phyloP scores from a whole-genome alignment of 345 rosid species.

The Heritiera fomes region DNA sequence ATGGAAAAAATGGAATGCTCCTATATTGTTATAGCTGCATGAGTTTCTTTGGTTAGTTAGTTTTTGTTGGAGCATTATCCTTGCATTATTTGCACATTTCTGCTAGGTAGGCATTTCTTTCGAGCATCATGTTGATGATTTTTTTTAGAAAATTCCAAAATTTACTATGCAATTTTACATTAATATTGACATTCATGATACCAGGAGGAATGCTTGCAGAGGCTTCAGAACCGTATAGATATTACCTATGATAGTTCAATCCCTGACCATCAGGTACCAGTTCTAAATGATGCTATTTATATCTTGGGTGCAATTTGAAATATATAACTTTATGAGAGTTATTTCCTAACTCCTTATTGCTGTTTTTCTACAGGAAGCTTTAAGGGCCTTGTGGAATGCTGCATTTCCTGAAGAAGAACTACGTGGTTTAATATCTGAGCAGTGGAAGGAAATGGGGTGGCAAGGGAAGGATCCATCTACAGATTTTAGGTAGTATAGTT shows the following conservation, averaged over 20 bases:
- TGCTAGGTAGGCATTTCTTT: not conserved
- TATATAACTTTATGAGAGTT: not conserved
- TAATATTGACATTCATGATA: constrained; percentile 17
- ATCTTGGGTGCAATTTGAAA: not conserved
- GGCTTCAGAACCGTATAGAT: constrained; percentile 85
- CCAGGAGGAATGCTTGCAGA: constrained; percentile 92
- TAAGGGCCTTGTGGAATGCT: constrained; percentile 84
- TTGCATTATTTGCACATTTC: not conserved
- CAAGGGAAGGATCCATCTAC: constrained; percentile 99
- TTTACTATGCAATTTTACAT: not conserved
- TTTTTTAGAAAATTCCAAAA: not conserved
- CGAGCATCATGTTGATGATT: constrained; percentile 7
- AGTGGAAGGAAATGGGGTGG: constrained; percentile 99
- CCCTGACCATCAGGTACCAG: constrained; percentile 70
- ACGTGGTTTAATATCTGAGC: constrained; percentile 83
- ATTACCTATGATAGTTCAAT: constrained; percentile 85
- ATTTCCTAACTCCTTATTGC: constrained; percentile 20
- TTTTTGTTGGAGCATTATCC: not conserved
- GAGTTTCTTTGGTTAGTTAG: not conserved
- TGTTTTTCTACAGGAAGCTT: constrained; percentile 65
- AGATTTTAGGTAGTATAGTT: constrained; percentile 74
- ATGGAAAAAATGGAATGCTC: not conserved
- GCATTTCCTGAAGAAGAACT: constrained; percentile 95
- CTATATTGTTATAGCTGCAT: not conserved
- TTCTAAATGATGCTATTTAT: constrained; percentile 8